phyloP scores from a whole-genome alignment of 768 basidiomycete genomes.

The Crucibulum laeve region DNA sequence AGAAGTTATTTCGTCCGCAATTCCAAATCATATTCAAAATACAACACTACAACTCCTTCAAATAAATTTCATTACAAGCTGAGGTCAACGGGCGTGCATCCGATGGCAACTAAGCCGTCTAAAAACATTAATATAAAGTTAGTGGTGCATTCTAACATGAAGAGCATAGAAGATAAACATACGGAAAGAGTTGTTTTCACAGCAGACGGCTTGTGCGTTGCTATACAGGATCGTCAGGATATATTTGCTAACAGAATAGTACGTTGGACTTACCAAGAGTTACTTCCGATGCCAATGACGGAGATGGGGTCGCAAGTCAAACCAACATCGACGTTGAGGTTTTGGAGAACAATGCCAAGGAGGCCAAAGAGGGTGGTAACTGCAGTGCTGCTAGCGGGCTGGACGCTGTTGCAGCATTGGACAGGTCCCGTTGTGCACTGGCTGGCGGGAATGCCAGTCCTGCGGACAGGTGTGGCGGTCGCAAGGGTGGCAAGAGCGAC shows the following conservation, averaged over 20 bases:
- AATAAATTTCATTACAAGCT: too few species aligned
- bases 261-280: constrained; percentile 1
- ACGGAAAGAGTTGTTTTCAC: constrained; percentile 1
- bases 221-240: background rate
- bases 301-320: constrained; percentile 1
- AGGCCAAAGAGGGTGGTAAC: background rate
- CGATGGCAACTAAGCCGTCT: background rate
- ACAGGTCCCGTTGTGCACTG: constrained; percentile 2
- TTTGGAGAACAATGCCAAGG: constrained; percentile 1
- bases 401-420: constrained; percentile 3
- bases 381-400: background rate
- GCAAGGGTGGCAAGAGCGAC: constrained; percentile 5
- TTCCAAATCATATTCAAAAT: too few species aligned
- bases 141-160: background rate
- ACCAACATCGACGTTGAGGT: background rate
- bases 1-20: too few species aligned
- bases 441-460: background rate
- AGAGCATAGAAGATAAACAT: background rate
- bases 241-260: background rate
- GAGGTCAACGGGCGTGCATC: constrained; percentile 1
- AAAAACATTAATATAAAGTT: background rate
- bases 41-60: too few species aligned
- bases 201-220: constrained; percentile 4
- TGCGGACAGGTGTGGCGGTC: constrained; percentile 1
- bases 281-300: background rate